Base-by-base conservation (phyloP, 2,329 filamentous ascomycete species). In the Fusarium torreyae region DNA sequence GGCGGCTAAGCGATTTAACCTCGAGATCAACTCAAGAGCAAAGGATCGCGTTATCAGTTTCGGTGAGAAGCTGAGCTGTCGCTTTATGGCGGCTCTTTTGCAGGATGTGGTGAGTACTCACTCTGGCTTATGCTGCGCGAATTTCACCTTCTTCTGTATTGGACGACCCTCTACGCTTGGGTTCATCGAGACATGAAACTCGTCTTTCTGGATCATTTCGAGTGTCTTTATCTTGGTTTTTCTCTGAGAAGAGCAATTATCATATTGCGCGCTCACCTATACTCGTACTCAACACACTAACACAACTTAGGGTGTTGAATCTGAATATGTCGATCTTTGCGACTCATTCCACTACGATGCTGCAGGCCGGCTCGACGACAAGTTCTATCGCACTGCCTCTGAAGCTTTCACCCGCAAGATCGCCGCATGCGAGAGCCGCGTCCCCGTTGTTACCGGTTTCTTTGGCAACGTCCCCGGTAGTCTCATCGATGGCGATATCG, bases 1-100 rank as follows among this genome's bases (percentile, higher is more conserved):
- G 33, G 89, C 88, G 2, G 87, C 88, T 11, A 88, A 88, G 78
- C 84, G 88, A 68, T 91, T 90, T 80, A 88, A 90, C 76, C 82
- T 91, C 42, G 92, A 94, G 78, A 92, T 94, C 75, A 93, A 93
- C 77, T 88, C 91, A 7, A 87, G 91, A 74, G 91, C 91, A 62
- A 93, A 94, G 78, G 93, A 96, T 76, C 92, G 95, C 73, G 93
- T 99, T 66, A 91, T 98, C 65, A 97, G 94, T 78, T 94, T 96
- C 73, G 96, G 96, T 57, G 96, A 99, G 86, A 98, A 97, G 83
- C 84, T 99, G 71, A 97, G 94, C 81, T 98, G 95, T 80, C 88
- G 91, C 33, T 96, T 96, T 79, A 94, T 99, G 92, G 88, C 95
- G 22, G 90, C 92, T 7, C 81, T 98, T 64, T 81, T 99, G 69